Evolutionary conservation across 1,284 basidiomycete genomes (phyloP).

Genomic region (Pseudozyma hubeiensis): DNA sequence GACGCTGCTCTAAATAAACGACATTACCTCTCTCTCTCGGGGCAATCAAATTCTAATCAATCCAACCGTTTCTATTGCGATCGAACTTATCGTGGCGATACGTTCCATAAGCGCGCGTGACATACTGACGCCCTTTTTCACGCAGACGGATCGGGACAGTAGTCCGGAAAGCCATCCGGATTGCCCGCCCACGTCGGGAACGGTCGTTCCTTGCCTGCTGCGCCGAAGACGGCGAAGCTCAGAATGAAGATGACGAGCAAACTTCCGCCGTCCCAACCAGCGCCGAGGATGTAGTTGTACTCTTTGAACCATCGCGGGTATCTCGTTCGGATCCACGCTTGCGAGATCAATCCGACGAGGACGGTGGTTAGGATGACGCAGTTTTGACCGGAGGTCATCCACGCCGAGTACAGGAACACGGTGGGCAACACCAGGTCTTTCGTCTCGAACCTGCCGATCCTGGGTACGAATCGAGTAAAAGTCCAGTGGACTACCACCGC

Average conservation of each 20-base stretch:
- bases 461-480: constrained; percentile 14
- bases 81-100: too few relatives aligned
- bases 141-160: constrained; percentile 24
- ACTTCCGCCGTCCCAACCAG: constrained; percentile 77
- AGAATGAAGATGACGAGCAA: constrained; percentile 78
- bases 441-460: constrained; percentile 18
- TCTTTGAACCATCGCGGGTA: constrained; percentile 75
- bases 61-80: too few relatives aligned
- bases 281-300: constrained; percentile 78
- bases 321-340: constrained; percentile 74
- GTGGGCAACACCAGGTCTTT: constrained; percentile 24
- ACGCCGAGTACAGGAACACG: constrained; percentile 26
- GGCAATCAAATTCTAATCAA: too few relatives aligned
- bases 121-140: not conserved
- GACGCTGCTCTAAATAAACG: not conserved
- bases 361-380: constrained; percentile 73
- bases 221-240: constrained; percentile 78
- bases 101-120: not conserved
- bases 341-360: constrained; percentile 74
- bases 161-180: constrained; percentile 19
- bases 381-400: constrained; percentile 73
- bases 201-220: constrained; percentile 72
- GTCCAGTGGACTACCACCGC: constrained; percentile 30
- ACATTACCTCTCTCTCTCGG: too few relatives aligned
- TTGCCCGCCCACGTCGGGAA: constrained; percentile 71